phyloP scores from a whole-genome alignment of 345 rosid species.

The Corchorus capsularis region DNA sequence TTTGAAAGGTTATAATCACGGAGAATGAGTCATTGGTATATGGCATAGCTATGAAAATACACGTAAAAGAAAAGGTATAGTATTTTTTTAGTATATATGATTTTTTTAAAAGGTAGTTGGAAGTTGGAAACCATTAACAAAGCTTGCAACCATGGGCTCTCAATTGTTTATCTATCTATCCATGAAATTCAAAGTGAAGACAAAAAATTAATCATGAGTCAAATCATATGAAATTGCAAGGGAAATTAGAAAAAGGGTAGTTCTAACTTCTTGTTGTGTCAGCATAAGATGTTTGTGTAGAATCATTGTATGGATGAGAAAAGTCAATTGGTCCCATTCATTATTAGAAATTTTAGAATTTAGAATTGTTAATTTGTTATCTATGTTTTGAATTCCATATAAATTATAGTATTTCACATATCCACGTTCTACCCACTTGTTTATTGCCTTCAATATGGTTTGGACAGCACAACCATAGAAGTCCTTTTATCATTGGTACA shows the following conservation, averaged over 20 bases:
- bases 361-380: neutral
- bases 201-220: slow-evolving; percentile 3
- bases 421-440: neutral
- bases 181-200: neutral
- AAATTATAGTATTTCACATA: neutral
- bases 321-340: slow-evolving; percentile 2
- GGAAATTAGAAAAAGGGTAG: neutral
- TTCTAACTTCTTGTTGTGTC: neutral
- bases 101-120: neutral
- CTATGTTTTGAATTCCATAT: slow-evolving; percentile 2
- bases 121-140: slow-evolving; percentile 9
- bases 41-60: neutral
- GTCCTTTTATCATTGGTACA: no score
- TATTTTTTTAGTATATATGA: neutral
- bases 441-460: neutral
- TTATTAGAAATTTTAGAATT: neutral
- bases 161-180: neutral
- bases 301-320: neutral
- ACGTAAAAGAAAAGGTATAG: neutral
- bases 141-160: slow-evolving; percentile 8
- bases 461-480: neutral
- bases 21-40: slow-evolving; percentile 10
- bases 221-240: neutral
- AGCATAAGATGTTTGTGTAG: neutral
- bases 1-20: neutral